phyloP scores from a whole-genome alignment of 306 rosid genomes.

The Fragaria nilgerrensis region DNA sequence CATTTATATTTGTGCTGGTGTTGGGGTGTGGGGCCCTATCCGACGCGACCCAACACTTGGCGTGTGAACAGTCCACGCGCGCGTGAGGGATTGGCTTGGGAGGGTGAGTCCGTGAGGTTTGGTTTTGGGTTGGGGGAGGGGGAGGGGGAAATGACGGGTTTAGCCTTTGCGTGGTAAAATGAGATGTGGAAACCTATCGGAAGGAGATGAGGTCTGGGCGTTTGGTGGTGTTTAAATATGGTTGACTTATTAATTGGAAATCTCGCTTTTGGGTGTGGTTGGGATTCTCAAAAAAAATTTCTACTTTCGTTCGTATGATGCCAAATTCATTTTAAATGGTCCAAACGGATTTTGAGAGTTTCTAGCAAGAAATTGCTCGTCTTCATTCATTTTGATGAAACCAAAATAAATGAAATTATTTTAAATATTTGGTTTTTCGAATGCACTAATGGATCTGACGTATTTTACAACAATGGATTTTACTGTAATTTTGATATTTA shows the following conservation, averaged over 20 bases:
- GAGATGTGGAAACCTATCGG: neutral
- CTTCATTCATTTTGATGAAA: neutral
- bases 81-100: conserved; percentile 2
- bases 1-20: neutral
- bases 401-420: neutral
- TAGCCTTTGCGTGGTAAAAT: neutral
- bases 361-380: neutral
- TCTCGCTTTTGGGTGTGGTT: neutral
- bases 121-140: neutral
- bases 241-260: conserved; percentile 2
- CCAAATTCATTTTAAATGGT: neutral
- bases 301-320: neutral
- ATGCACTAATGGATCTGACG: no score
- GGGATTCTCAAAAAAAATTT: neutral
- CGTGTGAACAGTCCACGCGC: neutral
- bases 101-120: neutral
- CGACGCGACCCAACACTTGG: neutral
- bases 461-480: no score
- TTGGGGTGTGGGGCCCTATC: conserved; percentile 2
- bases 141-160: neutral
- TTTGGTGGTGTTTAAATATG: neutral
- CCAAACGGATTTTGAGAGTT: neutral
- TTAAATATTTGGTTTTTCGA: no score
- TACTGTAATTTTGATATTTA: no score
- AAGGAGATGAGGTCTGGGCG: neutral